Evolutionary conservation across 1,139 yeast species (phyloP).

Genomic region (Sugiyamaella xylanicola): DNA sequence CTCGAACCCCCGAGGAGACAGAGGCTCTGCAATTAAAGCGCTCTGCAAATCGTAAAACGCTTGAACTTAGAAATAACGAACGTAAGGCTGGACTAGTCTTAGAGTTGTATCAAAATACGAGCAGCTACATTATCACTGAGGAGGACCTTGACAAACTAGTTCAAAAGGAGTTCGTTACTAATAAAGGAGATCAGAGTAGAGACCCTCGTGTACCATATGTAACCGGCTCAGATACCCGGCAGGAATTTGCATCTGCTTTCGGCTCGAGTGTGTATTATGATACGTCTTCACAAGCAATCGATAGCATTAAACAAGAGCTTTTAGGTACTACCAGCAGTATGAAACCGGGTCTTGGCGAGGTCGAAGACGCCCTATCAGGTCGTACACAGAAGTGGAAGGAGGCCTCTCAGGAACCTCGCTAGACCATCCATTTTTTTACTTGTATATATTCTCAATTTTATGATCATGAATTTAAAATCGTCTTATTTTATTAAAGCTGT

Average conservation of each 20-base stretch:
- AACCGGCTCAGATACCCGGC: constrained; percentile 18
- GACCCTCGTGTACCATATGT: constrained; percentile 21
- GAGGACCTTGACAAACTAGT: constrained; percentile 61
- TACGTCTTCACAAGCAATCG: constrained; percentile 15
- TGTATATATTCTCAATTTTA: constrained; percentile 6
- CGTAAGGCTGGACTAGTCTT: constrained; percentile 59
- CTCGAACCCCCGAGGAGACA: constrained; percentile 68
- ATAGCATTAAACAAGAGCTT: constrained; percentile 27
- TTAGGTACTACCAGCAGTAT: constrained; percentile 43
- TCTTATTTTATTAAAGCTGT: too few species aligned
- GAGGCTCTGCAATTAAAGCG: constrained; percentile 55
- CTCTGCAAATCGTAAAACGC: constrained; percentile 52
- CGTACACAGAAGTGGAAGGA: constrained; percentile 20
- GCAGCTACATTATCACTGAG: constrained; percentile 65
- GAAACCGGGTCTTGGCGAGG: constrained; percentile 53
- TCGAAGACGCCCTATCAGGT: constrained; percentile 45
- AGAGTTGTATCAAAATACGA: constrained; percentile 71
- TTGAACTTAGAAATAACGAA: constrained; percentile 49
- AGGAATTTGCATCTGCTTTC: constrained; percentile 16
- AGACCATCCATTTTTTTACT: not conserved
- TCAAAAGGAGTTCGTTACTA: constrained; percentile 51
- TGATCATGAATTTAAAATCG: constrained; percentile 4
- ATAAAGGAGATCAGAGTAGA: constrained; percentile 16
- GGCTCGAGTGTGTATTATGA: constrained; percentile 20
- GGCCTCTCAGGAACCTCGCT: not conserved